phyloP scores from a whole-genome alignment of 2,329 filamentous ascomycete genomes.

The Mycosphaerella sp. region DNA sequence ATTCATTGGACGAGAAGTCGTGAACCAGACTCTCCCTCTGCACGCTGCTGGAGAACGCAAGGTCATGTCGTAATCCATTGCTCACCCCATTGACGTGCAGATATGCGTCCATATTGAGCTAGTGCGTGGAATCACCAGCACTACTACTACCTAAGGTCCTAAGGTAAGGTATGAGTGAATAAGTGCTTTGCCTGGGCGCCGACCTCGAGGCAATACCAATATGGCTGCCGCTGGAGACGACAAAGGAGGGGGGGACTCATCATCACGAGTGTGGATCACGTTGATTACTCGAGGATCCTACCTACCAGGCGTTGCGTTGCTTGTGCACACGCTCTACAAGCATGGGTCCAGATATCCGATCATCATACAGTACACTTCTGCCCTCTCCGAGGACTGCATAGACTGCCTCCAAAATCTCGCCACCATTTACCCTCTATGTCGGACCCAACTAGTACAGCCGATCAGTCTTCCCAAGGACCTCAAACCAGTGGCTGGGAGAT shows the following conservation, averaged over 20 bases:
- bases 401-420: slow-evolving; percentile 39
- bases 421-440: slow-evolving; percentile 40
- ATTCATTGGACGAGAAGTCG: neutral
- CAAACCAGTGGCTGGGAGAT: slow-evolving; percentile 44
- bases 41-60: neutral
- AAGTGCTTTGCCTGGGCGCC: no score
- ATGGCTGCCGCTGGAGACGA: no score
- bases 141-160: no score
- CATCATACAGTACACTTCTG: slow-evolving; percentile 46
- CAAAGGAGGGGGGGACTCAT: no score
- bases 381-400: slow-evolving; percentile 39
- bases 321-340: slow-evolving; percentile 46
- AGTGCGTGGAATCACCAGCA: no score
- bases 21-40: slow-evolving; percentile 31
- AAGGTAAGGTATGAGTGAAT: no score
- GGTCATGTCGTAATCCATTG: neutral
- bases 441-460: slow-evolving; percentile 28
- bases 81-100: neutral
- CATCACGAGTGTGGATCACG: slow-evolving; percentile 31
- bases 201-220: no score
- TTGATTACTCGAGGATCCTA: slow-evolving; percentile 49
- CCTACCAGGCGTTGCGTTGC: slow-evolving; percentile 47
- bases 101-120: no score
- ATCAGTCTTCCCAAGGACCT: slow-evolving; percentile 13
- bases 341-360: slow-evolving; percentile 44